Evolutionary conservation across 2,329 filamentous ascomycete species (phyloP), one percentile per base, ranked within the genome.

Genomic region (Fusarium anguioides): DNA sequence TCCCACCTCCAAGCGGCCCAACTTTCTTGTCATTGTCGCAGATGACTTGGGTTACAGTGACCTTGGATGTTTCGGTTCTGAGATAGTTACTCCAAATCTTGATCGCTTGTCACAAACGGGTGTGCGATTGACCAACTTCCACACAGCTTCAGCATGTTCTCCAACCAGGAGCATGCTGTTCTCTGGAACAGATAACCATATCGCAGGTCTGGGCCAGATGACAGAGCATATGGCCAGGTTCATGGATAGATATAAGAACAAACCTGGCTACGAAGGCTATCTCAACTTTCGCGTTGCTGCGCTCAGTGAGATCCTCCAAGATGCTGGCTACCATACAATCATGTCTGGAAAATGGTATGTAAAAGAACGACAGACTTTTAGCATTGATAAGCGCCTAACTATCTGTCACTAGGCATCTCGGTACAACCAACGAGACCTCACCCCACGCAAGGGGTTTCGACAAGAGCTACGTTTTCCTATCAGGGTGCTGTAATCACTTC

Each of bases 91-190:
- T 0, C 86, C 86, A 6, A 83, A 85, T 66, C 78, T 88, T 21
- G 84, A 88, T 75, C 80, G 80, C 15, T 74, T 85, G 4, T 81
- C 83, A 1, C 71, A 79, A 37, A 73, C 80, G 36, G 82, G 85
- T 11, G 70, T 88, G 14, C 81, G 84, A 3, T 83, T 87, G 60
- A 87, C 85, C 0, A 83, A 86, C 57, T 88, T 87, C 71, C 86
- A 88, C 64, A 83, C 85, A 1, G 86, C 86, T 1, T 83, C 86
- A 18, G 85, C 86, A 57, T 88, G 85, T 73, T 87, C 85, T 51
- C 86, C 86, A 6, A 86, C 83, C 6, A 75, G 86, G 37, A 81
- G 83, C 40, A 88, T 88, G 86, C 81, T 88, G 58, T 83, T 88
- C 78, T 86, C 84, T 1, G 86, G 86, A 9, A 88, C 85, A 1